Conservation (phyloP, 2,329 filamentous ascomycete species). For the Venturia nashicola region DNA sequence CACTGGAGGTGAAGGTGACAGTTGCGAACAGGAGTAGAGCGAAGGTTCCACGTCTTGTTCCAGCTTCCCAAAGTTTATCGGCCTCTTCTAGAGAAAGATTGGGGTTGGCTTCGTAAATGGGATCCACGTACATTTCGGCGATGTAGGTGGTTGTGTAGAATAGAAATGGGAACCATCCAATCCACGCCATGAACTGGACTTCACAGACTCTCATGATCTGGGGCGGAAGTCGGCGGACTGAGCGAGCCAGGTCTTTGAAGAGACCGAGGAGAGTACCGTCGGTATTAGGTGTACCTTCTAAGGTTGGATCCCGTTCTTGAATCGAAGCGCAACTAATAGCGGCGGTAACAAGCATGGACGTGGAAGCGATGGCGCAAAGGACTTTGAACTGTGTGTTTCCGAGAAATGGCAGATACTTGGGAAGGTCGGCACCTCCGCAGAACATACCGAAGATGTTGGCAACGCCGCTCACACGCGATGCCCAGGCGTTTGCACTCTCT, state of each 20-base stretch:
- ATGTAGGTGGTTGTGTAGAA: conserved; percentile 95
- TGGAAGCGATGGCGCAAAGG: conserved; percentile 71
- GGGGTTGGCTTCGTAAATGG: conserved; percentile 64
- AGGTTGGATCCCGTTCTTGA: conserved; percentile 66
- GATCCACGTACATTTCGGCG: conserved; percentile 83
- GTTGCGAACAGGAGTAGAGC: conserved; percentile 81
- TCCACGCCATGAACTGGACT: conserved; percentile 61
- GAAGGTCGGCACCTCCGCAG: conserved; percentile 72
- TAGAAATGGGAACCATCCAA: conserved; percentile 89
- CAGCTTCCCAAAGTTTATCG: conserved; percentile 68
- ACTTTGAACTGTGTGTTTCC: conserved; percentile 88
- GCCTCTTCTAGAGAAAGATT: conserved; percentile 66
- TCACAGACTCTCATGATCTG: conserved; percentile 71
- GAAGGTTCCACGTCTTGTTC: conserved; percentile 78
- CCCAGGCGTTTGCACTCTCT: conserved; percentile 89
- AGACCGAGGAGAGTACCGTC: conserved; percentile 61
- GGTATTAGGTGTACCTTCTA: conserved; percentile 49
- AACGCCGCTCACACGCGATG: conserved; percentile 70
- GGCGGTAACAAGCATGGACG: conserved; percentile 59
- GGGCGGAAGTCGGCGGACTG: conserved; percentile 65
- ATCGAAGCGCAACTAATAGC: conserved; percentile 57
- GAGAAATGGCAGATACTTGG: conserved; percentile 62
- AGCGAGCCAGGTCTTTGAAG: conserved; percentile 65
- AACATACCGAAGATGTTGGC: conserved; percentile 88
- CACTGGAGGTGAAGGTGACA: conserved; percentile 68